A percentile compares a stretch with the other conserved stretches of the same genome.
These are phyloP conservation scores for Nakazawaea siamensis DNA, from an alignment of 805 yeast genomes.

Conservation along the genomic window DNA sequence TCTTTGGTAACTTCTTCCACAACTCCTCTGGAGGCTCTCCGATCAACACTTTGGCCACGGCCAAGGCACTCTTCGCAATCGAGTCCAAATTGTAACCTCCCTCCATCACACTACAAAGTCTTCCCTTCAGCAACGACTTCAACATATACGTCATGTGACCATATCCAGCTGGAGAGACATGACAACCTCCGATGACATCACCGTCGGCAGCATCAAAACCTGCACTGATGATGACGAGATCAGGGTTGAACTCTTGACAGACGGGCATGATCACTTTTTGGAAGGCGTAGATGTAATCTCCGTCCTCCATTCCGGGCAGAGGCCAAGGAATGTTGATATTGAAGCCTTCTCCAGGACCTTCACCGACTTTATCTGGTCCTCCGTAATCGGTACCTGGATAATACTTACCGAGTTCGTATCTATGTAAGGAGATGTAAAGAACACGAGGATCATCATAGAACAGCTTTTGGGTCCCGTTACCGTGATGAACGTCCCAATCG, in stretches of 20 bases:
- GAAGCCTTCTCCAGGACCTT: constrained; percentile 78
- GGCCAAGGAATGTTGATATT: constrained; percentile 94
- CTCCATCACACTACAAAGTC: constrained; percentile 81
- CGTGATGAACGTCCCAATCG: constrained; percentile 99
- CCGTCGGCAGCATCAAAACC: constrained; percentile 99
- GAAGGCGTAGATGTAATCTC: constrained; percentile 91
- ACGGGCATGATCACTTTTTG: constrained; percentile 80
- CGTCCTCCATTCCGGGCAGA: constrained; percentile 85
- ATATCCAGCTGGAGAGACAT: constrained; percentile 90
- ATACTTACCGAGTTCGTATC: constrained; percentile 86
- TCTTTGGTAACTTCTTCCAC: constrained; percentile 54
- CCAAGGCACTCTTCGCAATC: constrained; percentile 82
- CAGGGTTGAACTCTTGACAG: constrained; percentile 85
- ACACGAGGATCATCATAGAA: constrained; percentile 87
- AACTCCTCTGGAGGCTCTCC: constrained; percentile 94
- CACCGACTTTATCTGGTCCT: constrained; percentile 73
- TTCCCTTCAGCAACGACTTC: constrained; percentile 82
- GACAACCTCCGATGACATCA: constrained; percentile 94
- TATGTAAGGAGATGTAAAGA: constrained; percentile 81
- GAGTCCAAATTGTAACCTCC: constrained; percentile 96
- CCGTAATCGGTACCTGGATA: constrained; percentile 94
- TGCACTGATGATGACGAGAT: constrained; percentile 83
- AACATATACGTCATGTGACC: constrained; percentile 94
- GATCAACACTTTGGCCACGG: constrained; percentile 81
- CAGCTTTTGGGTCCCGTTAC: constrained; percentile 95